Conservation (phyloP, 2,329 filamentous ascomycete genomes). For the Alternaria dauci region DNA sequence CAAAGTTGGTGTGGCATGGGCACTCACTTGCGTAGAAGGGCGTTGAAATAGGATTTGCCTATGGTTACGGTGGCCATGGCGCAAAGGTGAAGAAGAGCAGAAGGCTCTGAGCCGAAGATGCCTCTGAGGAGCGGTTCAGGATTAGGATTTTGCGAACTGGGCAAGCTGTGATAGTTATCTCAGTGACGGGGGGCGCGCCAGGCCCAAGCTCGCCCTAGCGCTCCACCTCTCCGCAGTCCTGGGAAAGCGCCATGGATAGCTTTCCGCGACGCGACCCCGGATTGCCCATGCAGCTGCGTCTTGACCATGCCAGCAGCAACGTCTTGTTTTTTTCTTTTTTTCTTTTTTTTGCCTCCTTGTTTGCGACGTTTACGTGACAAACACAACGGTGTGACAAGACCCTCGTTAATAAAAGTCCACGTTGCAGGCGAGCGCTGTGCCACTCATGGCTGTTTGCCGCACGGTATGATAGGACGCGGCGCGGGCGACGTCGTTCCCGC, state of each 20-base stretch:
- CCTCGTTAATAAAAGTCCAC: neutral
- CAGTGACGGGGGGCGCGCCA: conserved; percentile 19
- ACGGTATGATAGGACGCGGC: conserved; percentile 5
- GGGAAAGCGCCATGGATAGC: conserved; percentile 26
- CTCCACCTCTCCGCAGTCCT: conserved; percentile 30
- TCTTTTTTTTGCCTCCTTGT: neutral
- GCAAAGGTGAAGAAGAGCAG: conserved; percentile 21
- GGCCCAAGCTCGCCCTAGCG: conserved; percentile 33
- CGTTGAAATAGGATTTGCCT: conserved; percentile 68
- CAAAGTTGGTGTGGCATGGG: conserved; percentile 1
- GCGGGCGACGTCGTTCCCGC: conserved; percentile 16
- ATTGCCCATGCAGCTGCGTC: conserved; percentile 15
- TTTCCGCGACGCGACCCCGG: conserved; percentile 22
- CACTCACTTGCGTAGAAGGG: conserved; percentile 67
- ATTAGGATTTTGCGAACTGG: conserved; percentile 7
- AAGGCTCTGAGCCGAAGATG: conserved; percentile 12
- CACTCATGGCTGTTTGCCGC: conserved; percentile 8
- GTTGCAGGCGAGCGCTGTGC: neutral
- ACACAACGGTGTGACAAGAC: neutral
- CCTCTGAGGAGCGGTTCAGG: conserved; percentile 15
- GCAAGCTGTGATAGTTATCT: conserved; percentile 28
- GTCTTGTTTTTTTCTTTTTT: neutral
- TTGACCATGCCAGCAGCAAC: neutral
- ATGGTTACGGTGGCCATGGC: conserved; percentile 63
- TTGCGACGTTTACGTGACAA: neutral